phyloP scores from a whole-genome alignment of 805 yeast genomes.

The Candida takata region DNA sequence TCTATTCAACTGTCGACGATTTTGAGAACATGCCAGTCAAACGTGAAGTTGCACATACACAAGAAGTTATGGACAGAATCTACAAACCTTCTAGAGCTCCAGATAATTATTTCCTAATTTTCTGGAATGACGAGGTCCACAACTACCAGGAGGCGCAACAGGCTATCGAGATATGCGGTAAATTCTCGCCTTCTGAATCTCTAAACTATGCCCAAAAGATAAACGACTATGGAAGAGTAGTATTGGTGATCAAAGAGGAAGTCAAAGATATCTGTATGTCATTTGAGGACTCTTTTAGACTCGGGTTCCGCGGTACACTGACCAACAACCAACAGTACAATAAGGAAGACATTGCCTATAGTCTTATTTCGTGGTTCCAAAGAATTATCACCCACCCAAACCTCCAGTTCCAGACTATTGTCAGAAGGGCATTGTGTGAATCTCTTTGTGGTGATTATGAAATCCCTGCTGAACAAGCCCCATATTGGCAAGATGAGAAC shows the following conservation, averaged over 20 bases:
- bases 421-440: slow-evolving; percentile 37
- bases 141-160: slow-evolving; percentile 47
- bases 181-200: slow-evolving; percentile 24
- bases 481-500: slow-evolving; percentile 19
- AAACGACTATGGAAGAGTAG: slow-evolving; percentile 43
- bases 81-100: background rate
- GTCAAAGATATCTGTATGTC: slow-evolving; percentile 25
- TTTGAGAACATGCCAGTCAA: background rate
- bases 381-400: slow-evolving; percentile 34
- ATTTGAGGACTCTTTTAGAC: slow-evolving; percentile 34
- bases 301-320: slow-evolving; percentile 48
- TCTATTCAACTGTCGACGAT: slow-evolving; percentile 10
- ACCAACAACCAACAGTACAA: slow-evolving; percentile 42
- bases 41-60: slow-evolving; percentile 4
- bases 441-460: slow-evolving; percentile 30
- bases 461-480: slow-evolving; percentile 9
- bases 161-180: slow-evolving; percentile 35
- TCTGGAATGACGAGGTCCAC: slow-evolving; percentile 81
- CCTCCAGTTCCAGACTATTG: slow-evolving; percentile 29
- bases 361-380: slow-evolving; percentile 45
- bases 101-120: slow-evolving; percentile 39
- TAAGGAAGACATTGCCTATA: slow-evolving; percentile 40
- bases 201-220: slow-evolving; percentile 35
- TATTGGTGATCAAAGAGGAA: slow-evolving; percentile 31
- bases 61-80: slow-evolving; percentile 4